Base-by-base conservation (phyloP, 805 yeast genomes). In the Candida nitratophila region DNA sequence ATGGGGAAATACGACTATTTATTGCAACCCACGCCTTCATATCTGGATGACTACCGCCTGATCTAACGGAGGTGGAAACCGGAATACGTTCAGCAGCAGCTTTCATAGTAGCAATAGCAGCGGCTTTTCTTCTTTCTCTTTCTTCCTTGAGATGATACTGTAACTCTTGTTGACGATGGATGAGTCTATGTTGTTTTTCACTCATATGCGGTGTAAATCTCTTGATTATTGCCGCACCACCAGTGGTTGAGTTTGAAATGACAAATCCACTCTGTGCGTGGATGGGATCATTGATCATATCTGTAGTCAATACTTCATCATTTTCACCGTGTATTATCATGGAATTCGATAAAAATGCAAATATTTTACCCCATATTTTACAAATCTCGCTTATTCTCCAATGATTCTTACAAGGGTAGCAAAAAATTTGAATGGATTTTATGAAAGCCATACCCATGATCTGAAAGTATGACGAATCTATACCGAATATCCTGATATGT, bases 401-500 rank as follows among this genome's bases (percentile, higher is more conserved):
- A 12, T 26, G 11, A 27, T 26, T n/a, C 4, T 4, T 19, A 19
- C 15, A 34, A 19, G 37, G 24, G 12, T 34, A 19, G 21, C 46
- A 79, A 73, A 45, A 83, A 59, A 50, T 77, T 82, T 47, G 71
- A 70, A 81, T 73, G 0, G 86, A 78, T 50, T 70, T 74, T 39
- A 81, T 63, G 40, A 82, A 64, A 0, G 86, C 83, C 37, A 70
- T 69, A 1, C 87, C 87, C 83, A 82, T 75, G 32, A 77, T 56
- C 57, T 79, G 81, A 50, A 77, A 81, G 53, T 79, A 77, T 3
- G 68, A 63, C 0, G 81, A 73, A 47, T 78, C 82, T 32, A 82
- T 78, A 9, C 82, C 83, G 46, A 83, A 67, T 40, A 83, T 75
- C 49, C 90, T 65, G 10, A 81, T 63, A 56, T 84, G 90, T 42